phyloP scores from a whole-genome alignment of 192 early-diverging fungal genomes.

The Linnemannia exigua region DNA sequence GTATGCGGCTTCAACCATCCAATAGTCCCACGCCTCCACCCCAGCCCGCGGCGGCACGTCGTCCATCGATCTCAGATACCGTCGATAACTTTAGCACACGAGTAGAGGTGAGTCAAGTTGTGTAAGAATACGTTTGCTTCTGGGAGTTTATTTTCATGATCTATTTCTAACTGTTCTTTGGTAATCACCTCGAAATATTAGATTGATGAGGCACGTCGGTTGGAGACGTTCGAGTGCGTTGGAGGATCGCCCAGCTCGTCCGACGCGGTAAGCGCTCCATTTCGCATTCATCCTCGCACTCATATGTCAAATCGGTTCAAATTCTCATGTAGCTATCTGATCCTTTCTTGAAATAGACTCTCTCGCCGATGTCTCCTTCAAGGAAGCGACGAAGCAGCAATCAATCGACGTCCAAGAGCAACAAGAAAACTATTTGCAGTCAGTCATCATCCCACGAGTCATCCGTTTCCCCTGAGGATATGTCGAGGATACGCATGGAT shows the following conservation, averaged over 20 bases:
- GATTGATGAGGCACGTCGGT: background rate
- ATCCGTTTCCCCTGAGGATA: background rate
- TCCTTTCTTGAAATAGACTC: background rate
- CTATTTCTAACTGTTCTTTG: background rate
- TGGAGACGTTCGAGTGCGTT: background rate
- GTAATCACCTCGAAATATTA: background rate
- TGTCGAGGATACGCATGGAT: background rate
- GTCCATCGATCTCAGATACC: conserved; percentile 13
- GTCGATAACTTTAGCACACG: background rate
- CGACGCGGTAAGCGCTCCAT: background rate
- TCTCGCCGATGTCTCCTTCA: background rate
- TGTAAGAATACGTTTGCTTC: background rate
- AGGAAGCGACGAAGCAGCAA: conserved; percentile 21
- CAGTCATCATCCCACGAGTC: background rate
- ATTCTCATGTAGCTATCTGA: background rate
- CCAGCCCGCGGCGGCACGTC: background rate
- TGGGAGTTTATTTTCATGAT: background rate
- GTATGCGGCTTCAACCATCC: background rate
- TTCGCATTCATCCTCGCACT: background rate
- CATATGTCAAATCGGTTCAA: background rate
- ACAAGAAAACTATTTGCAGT: background rate
- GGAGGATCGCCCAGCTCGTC: background rate
- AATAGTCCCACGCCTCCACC: background rate
- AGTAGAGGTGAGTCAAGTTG: background rate
- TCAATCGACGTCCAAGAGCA: background rate